These are phyloP conservation scores for Euphorbia celastroides DNA, from an alignment of 441 rosid genomes.

Conservation along the genomic window DNA sequence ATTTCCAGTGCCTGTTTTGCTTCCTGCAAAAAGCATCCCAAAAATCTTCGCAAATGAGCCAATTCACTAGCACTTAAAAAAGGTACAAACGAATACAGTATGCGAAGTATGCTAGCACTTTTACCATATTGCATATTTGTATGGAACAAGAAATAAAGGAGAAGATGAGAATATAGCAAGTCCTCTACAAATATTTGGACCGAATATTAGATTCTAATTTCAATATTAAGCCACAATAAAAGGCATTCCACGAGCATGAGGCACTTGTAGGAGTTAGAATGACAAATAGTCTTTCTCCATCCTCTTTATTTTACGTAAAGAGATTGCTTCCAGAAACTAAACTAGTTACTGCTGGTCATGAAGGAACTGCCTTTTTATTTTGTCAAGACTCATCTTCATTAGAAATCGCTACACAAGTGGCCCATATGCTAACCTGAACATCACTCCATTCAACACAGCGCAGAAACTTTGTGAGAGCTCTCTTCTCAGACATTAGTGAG, in stretches of 20 bases:
- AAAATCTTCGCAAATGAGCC: conserved; percentile 20
- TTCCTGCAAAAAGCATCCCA: conserved; percentile 59
- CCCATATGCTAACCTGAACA: conserved; percentile 55
- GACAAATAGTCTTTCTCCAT: too few species aligned
- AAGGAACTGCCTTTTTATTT: not conserved
- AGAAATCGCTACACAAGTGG: not conserved
- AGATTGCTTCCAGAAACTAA: not conserved
- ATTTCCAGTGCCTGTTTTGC: conserved; percentile 91
- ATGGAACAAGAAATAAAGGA: conserved; percentile 1
- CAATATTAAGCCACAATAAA: not conserved
- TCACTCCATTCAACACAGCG: conserved; percentile 99
- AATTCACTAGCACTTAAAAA: conserved; percentile 2
- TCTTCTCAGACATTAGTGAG: conserved; percentile 91
- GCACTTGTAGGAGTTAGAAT: not conserved
- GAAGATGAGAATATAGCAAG: conserved; percentile 1
- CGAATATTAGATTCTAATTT: conserved; percentile 2
- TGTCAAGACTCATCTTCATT: not conserved
- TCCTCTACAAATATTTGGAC: conserved; percentile 5
- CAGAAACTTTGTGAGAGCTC: conserved; percentile 94
- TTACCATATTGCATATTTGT: not conserved
- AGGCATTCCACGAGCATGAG: not conserved
- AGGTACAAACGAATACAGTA: not conserved
- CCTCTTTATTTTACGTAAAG: not conserved
- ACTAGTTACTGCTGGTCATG: not conserved
- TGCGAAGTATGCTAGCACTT: not conserved